phyloP scores from a whole-genome alignment of 139 green algal species.

The Pycnococcus provasolii region DNA sequence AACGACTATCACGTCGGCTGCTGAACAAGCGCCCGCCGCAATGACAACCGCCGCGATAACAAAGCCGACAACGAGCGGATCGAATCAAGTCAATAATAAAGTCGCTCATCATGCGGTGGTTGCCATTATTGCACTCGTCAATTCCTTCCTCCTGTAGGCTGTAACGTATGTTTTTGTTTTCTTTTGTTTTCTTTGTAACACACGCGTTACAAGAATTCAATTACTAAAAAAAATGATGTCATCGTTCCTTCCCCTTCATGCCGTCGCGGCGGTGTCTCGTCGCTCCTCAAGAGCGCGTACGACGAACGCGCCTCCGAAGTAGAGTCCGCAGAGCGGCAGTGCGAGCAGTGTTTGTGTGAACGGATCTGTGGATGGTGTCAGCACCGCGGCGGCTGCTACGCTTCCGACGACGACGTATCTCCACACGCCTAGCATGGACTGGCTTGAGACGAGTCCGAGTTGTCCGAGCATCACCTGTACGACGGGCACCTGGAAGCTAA shows the following conservation, averaged over 20 bases:
- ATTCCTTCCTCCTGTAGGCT: too few species aligned
- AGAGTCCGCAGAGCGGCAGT: conserved; percentile 81
- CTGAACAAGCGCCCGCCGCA: too few species aligned
- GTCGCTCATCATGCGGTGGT: too few species aligned
- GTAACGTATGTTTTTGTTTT: too few species aligned
- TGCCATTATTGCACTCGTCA: too few species aligned
- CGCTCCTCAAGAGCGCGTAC: conserved; percentile 37
- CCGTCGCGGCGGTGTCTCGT: background rate
- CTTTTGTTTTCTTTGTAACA: too few species aligned
- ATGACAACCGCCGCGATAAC: too few species aligned
- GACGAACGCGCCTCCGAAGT: conserved; percentile 74
- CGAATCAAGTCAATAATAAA: too few species aligned
- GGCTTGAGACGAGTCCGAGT: conserved; percentile 68
- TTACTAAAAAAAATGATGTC: background rate
- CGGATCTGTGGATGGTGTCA: conserved; percentile 95
- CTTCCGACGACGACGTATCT: conserved; percentile 90
- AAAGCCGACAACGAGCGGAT: too few species aligned
- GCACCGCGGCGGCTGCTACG: conserved; percentile 82
- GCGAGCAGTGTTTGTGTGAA: conserved; percentile 95
- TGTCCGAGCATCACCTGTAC: conserved; percentile 93
- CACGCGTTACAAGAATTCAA: too few species aligned
- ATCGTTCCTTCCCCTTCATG: background rate
- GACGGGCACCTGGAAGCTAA: conserved; percentile 96
- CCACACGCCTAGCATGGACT: conserved; percentile 91
- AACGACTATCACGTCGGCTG: too few species aligned